Percentiles rank a stretch among this genome's conserved stretches.
Evolutionary conservation across 2,329 filamentous ascomycete genomes (phyloP).

Genomic region (Colletotrichum kahawae): DNA sequence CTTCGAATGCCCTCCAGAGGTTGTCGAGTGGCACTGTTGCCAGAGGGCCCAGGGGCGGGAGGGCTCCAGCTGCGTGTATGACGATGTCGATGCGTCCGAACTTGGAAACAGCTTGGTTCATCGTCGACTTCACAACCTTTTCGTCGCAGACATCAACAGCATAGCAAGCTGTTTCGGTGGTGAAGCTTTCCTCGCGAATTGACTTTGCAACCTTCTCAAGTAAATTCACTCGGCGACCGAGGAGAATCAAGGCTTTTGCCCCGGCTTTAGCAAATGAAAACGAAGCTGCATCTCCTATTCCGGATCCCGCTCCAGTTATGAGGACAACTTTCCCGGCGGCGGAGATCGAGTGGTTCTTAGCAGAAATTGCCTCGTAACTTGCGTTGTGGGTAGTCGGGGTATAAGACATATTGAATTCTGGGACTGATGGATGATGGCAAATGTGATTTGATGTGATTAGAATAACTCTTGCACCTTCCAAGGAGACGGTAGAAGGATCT

Average conservation of each 20-base stretch:
- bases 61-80: not conserved
- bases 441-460: rapidly evolving
- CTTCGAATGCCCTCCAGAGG: not conserved
- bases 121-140: not conserved
- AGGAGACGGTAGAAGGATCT: not conserved
- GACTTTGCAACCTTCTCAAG: not conserved
- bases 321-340: not conserved
- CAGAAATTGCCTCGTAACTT: not conserved
- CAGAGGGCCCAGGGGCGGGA: not conserved
- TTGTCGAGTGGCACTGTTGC: not conserved
- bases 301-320: not conserved
- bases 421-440: not conserved
- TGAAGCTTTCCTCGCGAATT: not conserved
- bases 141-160: not conserved
- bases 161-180: rapidly evolving
- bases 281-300: not conserved
- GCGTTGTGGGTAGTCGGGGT: not conserved
- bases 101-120: rapidly evolving
- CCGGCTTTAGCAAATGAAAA: not conserved
- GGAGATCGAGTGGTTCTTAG: not conserved
- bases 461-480: rapidly evolving
- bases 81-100: not conserved
- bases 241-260: not conserved
- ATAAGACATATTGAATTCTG: not conserved
- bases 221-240: not conserved